These are phyloP conservation scores for Plantago rigida DNA, from an alignment of 305 asterid genomes.

Conservation along the genomic window DNA sequence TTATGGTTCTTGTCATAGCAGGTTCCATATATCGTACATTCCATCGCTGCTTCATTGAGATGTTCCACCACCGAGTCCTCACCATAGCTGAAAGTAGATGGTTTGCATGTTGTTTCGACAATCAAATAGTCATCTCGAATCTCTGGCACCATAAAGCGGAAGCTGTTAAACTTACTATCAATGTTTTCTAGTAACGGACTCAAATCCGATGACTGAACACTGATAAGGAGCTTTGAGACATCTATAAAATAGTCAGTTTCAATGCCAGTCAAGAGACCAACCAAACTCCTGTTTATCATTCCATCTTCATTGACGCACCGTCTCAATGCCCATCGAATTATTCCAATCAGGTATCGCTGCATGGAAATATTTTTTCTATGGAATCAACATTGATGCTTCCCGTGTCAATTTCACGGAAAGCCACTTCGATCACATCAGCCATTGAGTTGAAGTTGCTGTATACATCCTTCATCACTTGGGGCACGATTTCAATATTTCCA, in stretches of 20 bases:
- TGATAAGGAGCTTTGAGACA: background rate
- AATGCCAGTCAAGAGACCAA: background rate
- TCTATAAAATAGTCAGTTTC: background rate
- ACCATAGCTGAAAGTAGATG: background rate
- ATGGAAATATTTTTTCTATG: too few relatives aligned
- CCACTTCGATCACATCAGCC: background rate
- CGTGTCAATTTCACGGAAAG: background rate
- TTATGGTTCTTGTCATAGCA: too few relatives aligned
- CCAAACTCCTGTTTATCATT: background rate
- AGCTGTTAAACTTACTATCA: background rate
- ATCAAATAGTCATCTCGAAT: background rate
- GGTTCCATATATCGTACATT: too few relatives aligned
- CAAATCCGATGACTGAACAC: background rate
- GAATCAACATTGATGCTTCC: background rate
- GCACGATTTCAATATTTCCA: background rate
- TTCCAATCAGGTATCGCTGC: background rate
- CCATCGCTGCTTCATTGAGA: too few relatives aligned
- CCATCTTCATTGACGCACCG: background rate
- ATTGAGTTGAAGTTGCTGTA: background rate
- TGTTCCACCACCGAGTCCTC: background rate
- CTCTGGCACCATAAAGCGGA: background rate
- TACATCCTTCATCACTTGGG: background rate
- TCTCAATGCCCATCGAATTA: background rate
- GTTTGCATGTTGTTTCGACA: background rate
- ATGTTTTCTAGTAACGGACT: background rate